Percentiles rank a stretch among this genome's conserved stretches.
Conservation (phyloP, 78 protist species). For the Dictyostelium firmibasis region DNA sequence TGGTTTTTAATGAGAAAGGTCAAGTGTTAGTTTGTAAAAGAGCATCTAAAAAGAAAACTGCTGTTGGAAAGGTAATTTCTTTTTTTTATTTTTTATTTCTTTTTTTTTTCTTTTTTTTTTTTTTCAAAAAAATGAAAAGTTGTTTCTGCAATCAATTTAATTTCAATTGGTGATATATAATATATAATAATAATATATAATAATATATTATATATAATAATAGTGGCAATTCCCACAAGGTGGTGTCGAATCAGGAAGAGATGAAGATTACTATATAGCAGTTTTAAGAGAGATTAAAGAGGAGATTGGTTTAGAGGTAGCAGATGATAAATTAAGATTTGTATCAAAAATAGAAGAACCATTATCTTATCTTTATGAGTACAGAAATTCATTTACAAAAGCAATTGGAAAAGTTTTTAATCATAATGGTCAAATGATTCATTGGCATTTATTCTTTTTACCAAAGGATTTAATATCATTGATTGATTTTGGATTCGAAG, state of each 20-base stretch:
- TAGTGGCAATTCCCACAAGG: constrained; percentile 70
- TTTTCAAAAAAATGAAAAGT: too few species aligned
- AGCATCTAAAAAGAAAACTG: constrained; percentile 22
- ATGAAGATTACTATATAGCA: constrained; percentile 33
- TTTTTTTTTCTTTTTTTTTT: too few species aligned
- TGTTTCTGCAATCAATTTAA: too few species aligned
- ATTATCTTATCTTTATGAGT: background rate
- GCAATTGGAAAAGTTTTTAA: background rate
- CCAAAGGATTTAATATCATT: background rate
- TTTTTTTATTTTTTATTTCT: background rate
- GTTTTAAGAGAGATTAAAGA: constrained; percentile 61
- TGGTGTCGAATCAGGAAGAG: constrained; percentile 11
- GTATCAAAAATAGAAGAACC: background rate
- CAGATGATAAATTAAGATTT: constrained; percentile 1
- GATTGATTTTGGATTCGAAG: background rate
- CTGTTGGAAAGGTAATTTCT: constrained; percentile 18
- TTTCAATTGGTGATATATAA: too few species aligned
- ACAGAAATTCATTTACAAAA: background rate
- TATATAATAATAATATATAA: background rate
- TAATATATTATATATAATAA: background rate
- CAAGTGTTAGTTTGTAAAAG: constrained; percentile 36
- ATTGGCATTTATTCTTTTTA: constrained; percentile 39
- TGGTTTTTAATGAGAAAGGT: constrained; percentile 39
- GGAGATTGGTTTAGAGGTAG: constrained; percentile 27
- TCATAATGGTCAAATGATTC: constrained; percentile 26